phyloP scores from a whole-genome alignment of 441 rosid genomes.

The Codiaeum variegatum region DNA sequence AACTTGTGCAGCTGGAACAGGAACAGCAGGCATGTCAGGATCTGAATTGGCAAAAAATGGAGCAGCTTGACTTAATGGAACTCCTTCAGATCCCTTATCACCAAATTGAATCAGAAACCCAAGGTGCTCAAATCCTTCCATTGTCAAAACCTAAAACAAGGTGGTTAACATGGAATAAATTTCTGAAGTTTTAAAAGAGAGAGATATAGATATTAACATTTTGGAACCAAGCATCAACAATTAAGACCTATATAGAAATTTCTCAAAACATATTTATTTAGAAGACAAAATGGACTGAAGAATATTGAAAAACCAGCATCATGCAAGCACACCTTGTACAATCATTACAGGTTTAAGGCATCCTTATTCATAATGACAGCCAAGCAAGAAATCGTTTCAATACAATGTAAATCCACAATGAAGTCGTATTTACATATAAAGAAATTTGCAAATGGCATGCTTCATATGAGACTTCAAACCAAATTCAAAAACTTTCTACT shows the following conservation, averaged over 20 bases:
- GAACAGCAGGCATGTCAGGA: conserved; percentile 97
- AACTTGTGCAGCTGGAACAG: conserved; percentile 84
- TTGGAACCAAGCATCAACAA: neutral
- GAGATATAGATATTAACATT: neutral
- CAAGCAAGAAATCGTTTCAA: neutral
- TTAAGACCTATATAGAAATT: neutral
- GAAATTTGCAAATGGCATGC: neutral
- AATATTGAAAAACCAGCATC: neutral
- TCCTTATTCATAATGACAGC: neutral
- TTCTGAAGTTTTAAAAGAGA: neutral
- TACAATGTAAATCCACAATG: neutral
- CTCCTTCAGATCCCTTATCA: conserved; percentile 76
- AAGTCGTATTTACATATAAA: neutral
- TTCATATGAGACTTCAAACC: neutral
- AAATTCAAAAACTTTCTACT: neutral
- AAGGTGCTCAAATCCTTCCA: conserved; percentile 96
- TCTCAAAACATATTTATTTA: neutral
- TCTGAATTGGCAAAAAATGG: conserved; percentile 96
- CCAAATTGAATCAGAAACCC: conserved; percentile 92
- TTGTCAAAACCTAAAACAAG: conserved; percentile 66
- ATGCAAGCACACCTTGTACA: neutral
- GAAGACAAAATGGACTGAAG: neutral
- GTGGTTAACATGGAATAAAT: conserved; percentile 7
- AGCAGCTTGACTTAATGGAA: conserved; percentile 79
- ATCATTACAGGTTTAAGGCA: neutral